Evolutionary conservation across 257 asterid species (phyloP).

Genomic region (Solanum etuberosum): DNA sequence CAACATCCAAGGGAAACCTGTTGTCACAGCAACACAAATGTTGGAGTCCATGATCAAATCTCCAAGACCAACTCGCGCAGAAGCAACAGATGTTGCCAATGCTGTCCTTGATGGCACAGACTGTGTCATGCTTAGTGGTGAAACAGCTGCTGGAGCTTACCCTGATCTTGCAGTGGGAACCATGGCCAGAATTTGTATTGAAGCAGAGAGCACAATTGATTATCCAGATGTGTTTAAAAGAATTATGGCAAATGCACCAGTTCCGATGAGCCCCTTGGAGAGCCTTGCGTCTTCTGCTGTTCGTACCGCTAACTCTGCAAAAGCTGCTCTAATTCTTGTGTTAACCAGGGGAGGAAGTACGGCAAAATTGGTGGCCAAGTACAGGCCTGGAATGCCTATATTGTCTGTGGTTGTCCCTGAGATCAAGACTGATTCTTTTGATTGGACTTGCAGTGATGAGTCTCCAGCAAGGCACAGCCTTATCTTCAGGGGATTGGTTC

Average conservation of each 20-base stretch:
- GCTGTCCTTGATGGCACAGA: slow-evolving; percentile 91
- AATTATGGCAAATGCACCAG: slow-evolving; percentile 64
- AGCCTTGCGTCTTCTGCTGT: slow-evolving; percentile 83
- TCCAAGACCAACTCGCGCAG: slow-evolving; percentile 89
- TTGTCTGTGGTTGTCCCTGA: slow-evolving; percentile 79
- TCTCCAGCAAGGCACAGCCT: slow-evolving; percentile 85
- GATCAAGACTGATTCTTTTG: slow-evolving; percentile 66
- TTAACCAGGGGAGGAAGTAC: slow-evolving; percentile 81
- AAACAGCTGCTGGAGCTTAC: slow-evolving; percentile 92
- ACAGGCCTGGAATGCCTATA: slow-evolving; percentile 80
- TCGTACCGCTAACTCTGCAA: slow-evolving; percentile 67
- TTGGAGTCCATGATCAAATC: slow-evolving; percentile 89
- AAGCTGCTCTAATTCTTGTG: slow-evolving; percentile 61
- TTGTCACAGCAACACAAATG: slow-evolving; percentile 91
- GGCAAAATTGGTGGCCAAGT: slow-evolving; percentile 76
- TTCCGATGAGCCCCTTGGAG: slow-evolving; percentile 81
- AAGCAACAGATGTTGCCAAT: slow-evolving; percentile 87
- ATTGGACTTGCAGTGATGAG: slow-evolving; percentile 82
- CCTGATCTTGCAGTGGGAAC: slow-evolving; percentile 84
- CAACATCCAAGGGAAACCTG: slow-evolving; percentile 87
- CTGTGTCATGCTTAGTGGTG: slow-evolving; percentile 91
- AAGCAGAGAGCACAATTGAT: slow-evolving; percentile 76
- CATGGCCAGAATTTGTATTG: slow-evolving; percentile 78
- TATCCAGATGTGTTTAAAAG: slow-evolving; percentile 63
- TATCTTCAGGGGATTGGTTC: slow-evolving; percentile 70